Conservation (phyloP, 2,329 filamentous ascomycete species). For the Fusarium sp. region DNA sequence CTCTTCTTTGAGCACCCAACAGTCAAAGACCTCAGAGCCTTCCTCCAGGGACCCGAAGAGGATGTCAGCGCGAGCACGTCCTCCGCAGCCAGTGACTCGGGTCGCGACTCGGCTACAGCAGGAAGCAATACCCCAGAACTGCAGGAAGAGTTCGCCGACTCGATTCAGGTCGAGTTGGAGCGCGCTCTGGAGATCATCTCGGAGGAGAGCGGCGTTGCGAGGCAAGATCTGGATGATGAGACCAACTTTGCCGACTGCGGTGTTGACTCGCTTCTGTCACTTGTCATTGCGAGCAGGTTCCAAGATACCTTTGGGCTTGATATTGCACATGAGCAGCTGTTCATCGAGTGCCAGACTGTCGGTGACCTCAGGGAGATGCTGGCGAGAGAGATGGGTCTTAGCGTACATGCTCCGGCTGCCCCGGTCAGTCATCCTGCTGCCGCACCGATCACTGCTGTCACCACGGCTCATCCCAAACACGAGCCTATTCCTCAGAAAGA, state of each 20-base stretch:
- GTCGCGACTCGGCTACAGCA: not conserved
- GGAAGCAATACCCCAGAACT: constrained; percentile 11
- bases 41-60: constrained; percentile 13
- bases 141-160: constrained; percentile 8
- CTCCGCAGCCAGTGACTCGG: constrained; percentile 24
- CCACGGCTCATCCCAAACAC: not conserved
- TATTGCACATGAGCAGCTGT: constrained; percentile 22
- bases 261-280: constrained; percentile 68
- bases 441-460: not conserved
- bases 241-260: constrained; percentile 66
- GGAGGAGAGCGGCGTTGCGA: constrained; percentile 63
- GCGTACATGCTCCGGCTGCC: not conserved
- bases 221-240: constrained; percentile 65
- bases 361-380: constrained; percentile 19
- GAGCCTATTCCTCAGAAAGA: not conserved
- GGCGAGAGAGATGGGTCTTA: constrained; percentile 1
- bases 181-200: constrained; percentile 43
- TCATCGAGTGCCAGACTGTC: constrained; percentile 28
- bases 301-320: constrained; percentile 51
- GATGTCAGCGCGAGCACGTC: constrained; percentile 20
- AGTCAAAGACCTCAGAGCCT: constrained; percentile 60
- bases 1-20: constrained; percentile 63
- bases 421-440: not conserved
- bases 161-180: constrained; percentile 20
- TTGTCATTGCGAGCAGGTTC: constrained; percentile 65